These are phyloP conservation scores for Epicoccum sorghinum DNA, from an alignment of 2,329 filamentous ascomycete genomes.

Conservation along the genomic window DNA sequence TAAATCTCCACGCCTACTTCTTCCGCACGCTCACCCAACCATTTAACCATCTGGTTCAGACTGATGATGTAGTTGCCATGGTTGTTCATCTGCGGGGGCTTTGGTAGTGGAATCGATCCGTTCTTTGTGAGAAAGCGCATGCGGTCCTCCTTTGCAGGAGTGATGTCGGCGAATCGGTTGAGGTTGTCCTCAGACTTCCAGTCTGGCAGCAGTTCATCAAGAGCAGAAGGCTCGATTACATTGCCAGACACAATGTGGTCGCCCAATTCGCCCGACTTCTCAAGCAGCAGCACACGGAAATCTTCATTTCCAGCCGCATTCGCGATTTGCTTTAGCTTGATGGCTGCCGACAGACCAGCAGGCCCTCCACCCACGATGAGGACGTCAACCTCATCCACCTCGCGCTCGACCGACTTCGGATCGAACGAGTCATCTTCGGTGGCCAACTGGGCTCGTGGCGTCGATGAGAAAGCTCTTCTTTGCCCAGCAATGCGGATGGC, in stretches of 20 bases:
- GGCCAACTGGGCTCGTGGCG: slow-evolving; percentile 38
- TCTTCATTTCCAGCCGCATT: slow-evolving; percentile 95
- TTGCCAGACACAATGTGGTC: slow-evolving; percentile 96
- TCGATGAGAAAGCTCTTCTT: slow-evolving; percentile 44
- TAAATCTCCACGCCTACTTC: slow-evolving; percentile 96
- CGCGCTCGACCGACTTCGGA: slow-evolving; percentile 71
- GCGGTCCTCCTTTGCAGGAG: slow-evolving; percentile 79
- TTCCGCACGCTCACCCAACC: slow-evolving; percentile 95
- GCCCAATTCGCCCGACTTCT: slow-evolving; percentile 94
- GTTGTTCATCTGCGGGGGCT: slow-evolving; percentile 97
- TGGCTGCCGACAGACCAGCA: slow-evolving; percentile 88
- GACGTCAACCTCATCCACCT: slow-evolving; percentile 92
- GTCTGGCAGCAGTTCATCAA: slow-evolving; percentile 90
- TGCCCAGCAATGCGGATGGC: slow-evolving; percentile 47
- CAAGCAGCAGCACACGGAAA: slow-evolving; percentile 88
- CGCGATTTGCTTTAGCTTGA: slow-evolving; percentile 92
- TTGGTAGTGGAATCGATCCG: slow-evolving; percentile 77
- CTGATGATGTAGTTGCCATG: slow-evolving; percentile 97
- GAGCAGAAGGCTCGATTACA: slow-evolving; percentile 85
- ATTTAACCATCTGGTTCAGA: slow-evolving; percentile 92
- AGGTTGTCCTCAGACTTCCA: slow-evolving; percentile 92
- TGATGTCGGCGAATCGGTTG: slow-evolving; percentile 84
- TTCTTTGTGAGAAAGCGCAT: slow-evolving; percentile 95
- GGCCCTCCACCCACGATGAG: slow-evolving; percentile 97
- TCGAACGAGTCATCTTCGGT: slow-evolving; percentile 48